Evolutionary conservation across 2,329 filamentous ascomycete species (phyloP), one percentile per base, ranked within the genome.

Genomic region (Arachnopeziza araneosa): DNA sequence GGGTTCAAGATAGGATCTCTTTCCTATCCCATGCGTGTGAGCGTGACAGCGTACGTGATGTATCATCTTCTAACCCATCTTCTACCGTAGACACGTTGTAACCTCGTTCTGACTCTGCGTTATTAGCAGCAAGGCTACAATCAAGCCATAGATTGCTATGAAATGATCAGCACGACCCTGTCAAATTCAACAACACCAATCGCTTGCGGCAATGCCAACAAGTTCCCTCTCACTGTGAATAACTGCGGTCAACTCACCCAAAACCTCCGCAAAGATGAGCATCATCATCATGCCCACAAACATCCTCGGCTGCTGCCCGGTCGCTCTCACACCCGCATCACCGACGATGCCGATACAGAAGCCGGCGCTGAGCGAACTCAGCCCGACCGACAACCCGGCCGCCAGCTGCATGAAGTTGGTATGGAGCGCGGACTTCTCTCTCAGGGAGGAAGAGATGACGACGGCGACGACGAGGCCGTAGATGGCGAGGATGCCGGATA

Each of bases 401-500:
- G 89, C 89, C 62, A 93, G 83, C 75, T 93, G 88, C 70, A 93
- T 88, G 79, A 93, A 92, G 62, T 88, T 87, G 57, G 89, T 91
- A 71, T 88, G 93, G 61, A 93, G 58, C 60, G 90, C 82, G 60
- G 88, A 79, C 65, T 84, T 75, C 77, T 93, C 89, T 69, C 80
- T 81, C 65, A 93, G 80, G 70, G 84, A 83, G 73, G 90, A 88
- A 71, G 89, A 91, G 74, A 93, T 91, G 70, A 93, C 79, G 74
- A 93, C 89, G 23, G 89, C 91, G 65, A 93, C 88, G 78, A 93
- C 90, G 68, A 93, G 84, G 71, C 90, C 90, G 80, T 93, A 98
- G 78, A 98, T 98, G 87, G 91, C 93, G 78, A 99, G 96, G 79
- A 98, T 97, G 96, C 93, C 95, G 81, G 95, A 93, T 91, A 99